phyloP scores from a whole-genome alignment of 129 eudicot species.

The Ambrosia artemisiifolia region DNA sequence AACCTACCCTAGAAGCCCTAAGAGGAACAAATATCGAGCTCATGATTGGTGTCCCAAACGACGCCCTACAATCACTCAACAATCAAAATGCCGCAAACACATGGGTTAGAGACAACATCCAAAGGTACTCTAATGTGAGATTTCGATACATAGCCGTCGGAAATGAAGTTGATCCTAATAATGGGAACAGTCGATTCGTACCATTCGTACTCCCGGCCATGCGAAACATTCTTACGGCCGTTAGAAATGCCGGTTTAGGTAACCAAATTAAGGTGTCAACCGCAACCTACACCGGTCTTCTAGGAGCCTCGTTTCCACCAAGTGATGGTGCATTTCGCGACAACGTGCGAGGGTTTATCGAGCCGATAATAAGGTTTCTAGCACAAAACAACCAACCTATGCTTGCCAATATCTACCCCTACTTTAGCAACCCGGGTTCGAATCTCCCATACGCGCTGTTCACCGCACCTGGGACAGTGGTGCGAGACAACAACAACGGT shows the following conservation, averaged over 20 bases:
- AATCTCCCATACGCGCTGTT: constrained; percentile 1
- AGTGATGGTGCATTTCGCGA: background rate
- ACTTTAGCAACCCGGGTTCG: background rate
- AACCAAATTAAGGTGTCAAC: constrained; percentile 20
- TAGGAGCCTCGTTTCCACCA: background rate
- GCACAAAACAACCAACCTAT: constrained; percentile 16
- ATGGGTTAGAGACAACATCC: constrained; percentile 54
- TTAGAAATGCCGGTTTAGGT: constrained; percentile 15
- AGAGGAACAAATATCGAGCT: constrained; percentile 35
- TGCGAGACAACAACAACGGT: background rate
- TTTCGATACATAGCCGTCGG: constrained; percentile 53
- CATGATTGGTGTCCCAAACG: constrained; percentile 37
- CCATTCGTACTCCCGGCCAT: constrained; percentile 34
- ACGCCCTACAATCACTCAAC: constrained; percentile 22
- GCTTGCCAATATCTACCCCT: constrained; percentile 13
- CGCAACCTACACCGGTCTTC: constrained; percentile 18
- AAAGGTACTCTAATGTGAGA: constrained; percentile 32
- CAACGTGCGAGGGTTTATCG: constrained; percentile 14
- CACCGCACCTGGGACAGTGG: constrained; percentile 20
- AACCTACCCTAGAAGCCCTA: constrained; percentile 30
- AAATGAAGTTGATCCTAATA: constrained; percentile 42
- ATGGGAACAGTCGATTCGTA: background rate
- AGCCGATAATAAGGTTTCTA: constrained; percentile 12
- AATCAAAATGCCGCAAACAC: constrained; percentile 26
- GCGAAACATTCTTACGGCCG: constrained; percentile 26